Evolutionary conservation across 2,329 filamentous ascomycete species (phyloP), one percentile per base, ranked within the genome.

Genomic region (Endocalyx cinctus): DNA sequence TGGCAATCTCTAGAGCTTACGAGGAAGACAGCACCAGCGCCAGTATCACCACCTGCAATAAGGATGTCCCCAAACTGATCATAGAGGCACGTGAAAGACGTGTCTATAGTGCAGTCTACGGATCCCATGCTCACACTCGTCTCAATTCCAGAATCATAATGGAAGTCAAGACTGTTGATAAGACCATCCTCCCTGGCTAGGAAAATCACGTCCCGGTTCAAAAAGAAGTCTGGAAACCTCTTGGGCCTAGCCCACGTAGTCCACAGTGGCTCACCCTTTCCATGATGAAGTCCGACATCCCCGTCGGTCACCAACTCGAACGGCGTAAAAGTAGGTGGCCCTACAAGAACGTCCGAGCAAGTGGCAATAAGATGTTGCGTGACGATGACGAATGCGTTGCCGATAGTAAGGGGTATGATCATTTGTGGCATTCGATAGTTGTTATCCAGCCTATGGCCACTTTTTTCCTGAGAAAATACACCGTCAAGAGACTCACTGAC

Each of bases 151-250:
- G 70, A 73, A 42, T 65, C 66, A 5, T 70, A 70, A 27, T 76
- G 74, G 38, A 87, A 77, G 45, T 87, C 80, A 5, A 90, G 60
- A 43, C 83, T 85, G 34, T 81, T 74, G 8, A 96, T 72, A 30
- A 81, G 67, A 4, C 92, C 92, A 53, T 97, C 90, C 60, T 97
- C 90, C 34, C 89, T 79, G 10, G 84, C 85, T 12, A 98, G 66
- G 52, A 92, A 95, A 30, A 97, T 79, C 39, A 82, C 79, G 51
- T 97, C 92, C 22, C 80, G 78, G 13, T 66, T 70, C 34, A 73
- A 64, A 33, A 74, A 74, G 45, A 82, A 83, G 10, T 66, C 61
- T 39, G 72, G 72, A 16, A 79, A 72, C 6, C 90, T 79, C 38
- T 78, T 73, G 2, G 88, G 84, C 38, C 86, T 77, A 17, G 87